Evolutionary conservation across 225 moss, liverwort and hornwort genomes (phyloP), one percentile per base, ranked within the genome.

Genomic region (Physcomitrium patens): DNA sequence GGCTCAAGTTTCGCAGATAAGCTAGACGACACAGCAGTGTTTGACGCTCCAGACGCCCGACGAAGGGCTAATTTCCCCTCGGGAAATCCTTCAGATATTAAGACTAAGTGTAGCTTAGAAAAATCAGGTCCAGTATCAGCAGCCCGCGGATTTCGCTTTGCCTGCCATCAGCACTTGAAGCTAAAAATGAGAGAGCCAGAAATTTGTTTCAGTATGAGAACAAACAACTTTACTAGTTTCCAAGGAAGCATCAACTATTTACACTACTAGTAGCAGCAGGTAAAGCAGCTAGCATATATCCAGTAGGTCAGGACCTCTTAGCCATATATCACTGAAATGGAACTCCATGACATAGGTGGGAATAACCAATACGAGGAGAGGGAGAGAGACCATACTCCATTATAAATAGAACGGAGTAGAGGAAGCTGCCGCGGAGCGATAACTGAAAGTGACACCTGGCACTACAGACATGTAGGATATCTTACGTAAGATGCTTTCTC

Each of bases 371-470:
- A 80, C 6, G 69, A 41, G 60, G 54, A 77, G 37, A 65, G 42
- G 49, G 45, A 18, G 47, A 69, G 54, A 78, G 48, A 60, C 42
- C 77, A 16, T 76, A 96, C 96, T 83, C 86, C 89, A 69, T 85
- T 78, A 63, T 79, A 99, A 46, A 99, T 75, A 58, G 58, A 75
- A 37, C 86, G 87, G 71, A 99, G 85, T 66, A 67, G 66, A 58
- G 89, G 81, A 76, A 99, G 82, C 74, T 90, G 91, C 70, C 97
- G 85, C 19, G 97, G 91, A 71, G 92, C 87, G 62, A 99, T 86
- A 73, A 99, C 72, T 55, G 97, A 99, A 57, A 99, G 90, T 54
- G 97, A 91, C n/a, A 94, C 93, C 59, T 91, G 91, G 76, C 92
- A 99, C 94, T 94, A 85, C 79, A 77, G 59, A 73, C 65, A 74